Evolutionary conservation across 257 asterid species (phyloP).

Genomic region (Solanum clarkiae): DNA sequence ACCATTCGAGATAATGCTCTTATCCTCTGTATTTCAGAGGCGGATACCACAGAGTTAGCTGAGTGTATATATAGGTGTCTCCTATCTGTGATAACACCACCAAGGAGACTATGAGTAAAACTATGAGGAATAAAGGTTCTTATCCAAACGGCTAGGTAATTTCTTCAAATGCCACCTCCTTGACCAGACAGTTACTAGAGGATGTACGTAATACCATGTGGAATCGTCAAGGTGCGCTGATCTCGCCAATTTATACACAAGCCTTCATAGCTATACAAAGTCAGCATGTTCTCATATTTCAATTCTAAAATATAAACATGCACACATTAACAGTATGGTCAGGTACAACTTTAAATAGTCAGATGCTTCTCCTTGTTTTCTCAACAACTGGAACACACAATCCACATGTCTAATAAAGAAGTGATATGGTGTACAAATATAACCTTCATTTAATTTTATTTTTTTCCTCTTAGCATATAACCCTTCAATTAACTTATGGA

Average conservation of each 20-base stretch:
- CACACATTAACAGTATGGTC: not conserved
- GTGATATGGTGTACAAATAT: not conserved
- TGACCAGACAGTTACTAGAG: not conserved
- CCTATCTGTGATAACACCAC: not conserved
- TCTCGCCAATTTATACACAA: not conserved
- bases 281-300: not conserved
- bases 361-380: not conserved
- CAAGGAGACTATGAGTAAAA: not conserved
- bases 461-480: not conserved
- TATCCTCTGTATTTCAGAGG: not conserved
- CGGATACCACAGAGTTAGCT: not conserved
- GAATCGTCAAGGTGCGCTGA: not conserved
- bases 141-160: not conserved
- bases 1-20: not conserved
- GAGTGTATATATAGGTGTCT: not conserved
- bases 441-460: not conserved
- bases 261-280: not conserved
- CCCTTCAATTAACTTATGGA: not conserved
- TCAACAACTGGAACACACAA: not conserved
- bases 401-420: not conserved
- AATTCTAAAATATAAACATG: not conserved
- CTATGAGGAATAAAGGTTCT: not conserved
- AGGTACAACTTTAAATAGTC: not conserved
- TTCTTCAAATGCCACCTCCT: not conserved
- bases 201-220: not conserved